Evolutionary conservation across 2,329 filamentous ascomycete species (phyloP), one percentile per base, ranked within the genome.

Genomic region (Thelonectria discophora): DNA sequence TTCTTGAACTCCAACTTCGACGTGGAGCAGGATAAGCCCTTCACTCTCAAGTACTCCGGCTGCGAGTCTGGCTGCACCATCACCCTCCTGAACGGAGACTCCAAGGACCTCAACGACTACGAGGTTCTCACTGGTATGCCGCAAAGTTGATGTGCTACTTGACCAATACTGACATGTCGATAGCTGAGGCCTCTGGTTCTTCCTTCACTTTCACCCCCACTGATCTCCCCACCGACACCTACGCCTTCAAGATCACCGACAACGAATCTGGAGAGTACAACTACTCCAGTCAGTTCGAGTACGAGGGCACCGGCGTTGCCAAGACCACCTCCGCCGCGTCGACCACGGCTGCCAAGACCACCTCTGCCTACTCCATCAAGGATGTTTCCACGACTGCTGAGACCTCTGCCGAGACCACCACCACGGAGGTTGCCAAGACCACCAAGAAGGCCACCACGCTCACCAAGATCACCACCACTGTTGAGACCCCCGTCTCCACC

Each of bases 31-130:
- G 74, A 72, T 63, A 11, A 73, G 70, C 65, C 70, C 18, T 78
- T 75, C 69, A 72, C 68, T 49, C 68, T 79, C 65, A 67, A 61
- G 32, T 78, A 64, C 69, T 43, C 60, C 13, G 75, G 73, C 47
- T 79, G 77, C 45, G 66, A 69, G 2, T 18, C 13, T 30, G 72
- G 73, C 63, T 79, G 77, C 74, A 76, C 72, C 64, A 77, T 79
- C 27, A 24, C 53, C 39, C 69, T 79, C 55, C 69, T 77, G 72
- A 74, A 71, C 34, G 76, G 77, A 10, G 54, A 64, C 8, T 63
- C 64, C 13, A 55, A 24, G 52, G 68, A 77, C 53, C 71, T 75
- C 20, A 65, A 73, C 65, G 63, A 69, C 47, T 71, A 74, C 69
- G 57, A 73, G 65, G 67, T 65, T 20, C 61, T 79, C 51, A 72